Base-by-base conservation (phyloP, 2,329 filamentous ascomycete genomes). In the Aschersonia sp. region DNA sequence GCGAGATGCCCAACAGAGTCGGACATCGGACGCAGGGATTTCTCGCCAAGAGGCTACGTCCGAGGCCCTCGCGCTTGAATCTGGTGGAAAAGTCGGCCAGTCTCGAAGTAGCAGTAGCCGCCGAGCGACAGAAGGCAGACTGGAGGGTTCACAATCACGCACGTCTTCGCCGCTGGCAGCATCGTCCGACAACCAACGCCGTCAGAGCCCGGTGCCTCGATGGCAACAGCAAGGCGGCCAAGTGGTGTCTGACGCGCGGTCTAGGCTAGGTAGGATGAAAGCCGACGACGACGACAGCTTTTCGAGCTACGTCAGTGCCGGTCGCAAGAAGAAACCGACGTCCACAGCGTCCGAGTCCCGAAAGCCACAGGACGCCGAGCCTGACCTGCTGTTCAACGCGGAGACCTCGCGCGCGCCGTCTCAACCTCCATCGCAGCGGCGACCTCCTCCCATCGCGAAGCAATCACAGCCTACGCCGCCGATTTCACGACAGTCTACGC, bases 241-340 rank as follows among this genome's bases (percentile, higher is more conserved):
- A 5, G 66, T 69, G 31, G 50, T 58, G 5, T 58, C 60, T 30
- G 64, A 65, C 45, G 51, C 62, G 2, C 62, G 57, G 47, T 69
- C 75, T 6, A 81, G 83, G 48, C 70, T 95, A 9, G 85, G 75
- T 51, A 81, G 84, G 54, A 77, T 88, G 40, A 49, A 51, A 58
- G 73, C 84, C 9, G 89, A 95, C 59, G 84, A 94, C 52, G 82
- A 95, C 61, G 82, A 78, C 42, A 56, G 46, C 45, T 76, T 85
- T 10, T 81, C 94, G 55, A 85, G 83, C 31, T 96, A 97, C 61
- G 75, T 96, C 48, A 96, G 89, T 60, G 86, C 89, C 45, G 85
- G 85, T 29, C 77, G 89, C 55, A 78, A 89, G 58, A 91, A 83
- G 63, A 87, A 83, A 52, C 64, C 78, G 2, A 72, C 78, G 2